Conservation (phyloP, 257 asterid genomes). For the Catharanthus roseus region DNA sequence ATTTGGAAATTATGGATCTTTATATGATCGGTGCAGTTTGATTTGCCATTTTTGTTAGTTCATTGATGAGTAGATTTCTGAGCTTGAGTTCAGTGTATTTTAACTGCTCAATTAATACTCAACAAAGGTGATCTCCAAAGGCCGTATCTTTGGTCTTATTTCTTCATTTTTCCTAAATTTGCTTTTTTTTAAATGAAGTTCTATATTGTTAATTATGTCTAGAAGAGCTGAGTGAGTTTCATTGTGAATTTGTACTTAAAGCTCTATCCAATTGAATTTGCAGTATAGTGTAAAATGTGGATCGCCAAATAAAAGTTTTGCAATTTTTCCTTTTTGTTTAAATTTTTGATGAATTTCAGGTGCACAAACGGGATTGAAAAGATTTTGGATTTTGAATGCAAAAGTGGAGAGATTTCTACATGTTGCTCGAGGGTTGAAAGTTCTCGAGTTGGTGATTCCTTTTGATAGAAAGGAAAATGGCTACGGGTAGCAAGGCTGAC, state of each 20-base stretch:
- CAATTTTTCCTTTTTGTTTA: not conserved
- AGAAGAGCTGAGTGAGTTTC: not conserved
- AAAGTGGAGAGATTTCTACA: conserved; percentile 23
- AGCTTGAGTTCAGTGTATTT: not conserved
- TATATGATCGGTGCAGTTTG: not conserved
- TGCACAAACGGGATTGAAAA: conserved; percentile 11
- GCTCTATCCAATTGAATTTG: not conserved
- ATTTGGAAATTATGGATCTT: not conserved
- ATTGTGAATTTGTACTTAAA: not conserved
- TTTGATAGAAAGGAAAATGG: conserved; percentile 44
- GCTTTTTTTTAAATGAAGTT: not conserved
- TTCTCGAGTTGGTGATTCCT: conserved; percentile 28
- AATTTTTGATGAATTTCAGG: conserved; percentile 7
- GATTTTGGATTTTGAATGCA: conserved; percentile 32
- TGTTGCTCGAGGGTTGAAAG: conserved; percentile 47
- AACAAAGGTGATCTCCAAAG: not conserved
- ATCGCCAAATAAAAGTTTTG: not conserved
- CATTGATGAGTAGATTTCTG: not conserved
- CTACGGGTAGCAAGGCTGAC: conserved; percentile 82
- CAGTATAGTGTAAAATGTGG: not conserved
- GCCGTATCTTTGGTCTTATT: not conserved
- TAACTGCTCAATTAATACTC: not conserved
- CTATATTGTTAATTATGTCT: not conserved
- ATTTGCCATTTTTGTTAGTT: not conserved
- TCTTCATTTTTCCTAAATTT: not conserved